phyloP scores from a whole-genome alignment of 139 green algal species.

The Haematococcus lacustris region DNA sequence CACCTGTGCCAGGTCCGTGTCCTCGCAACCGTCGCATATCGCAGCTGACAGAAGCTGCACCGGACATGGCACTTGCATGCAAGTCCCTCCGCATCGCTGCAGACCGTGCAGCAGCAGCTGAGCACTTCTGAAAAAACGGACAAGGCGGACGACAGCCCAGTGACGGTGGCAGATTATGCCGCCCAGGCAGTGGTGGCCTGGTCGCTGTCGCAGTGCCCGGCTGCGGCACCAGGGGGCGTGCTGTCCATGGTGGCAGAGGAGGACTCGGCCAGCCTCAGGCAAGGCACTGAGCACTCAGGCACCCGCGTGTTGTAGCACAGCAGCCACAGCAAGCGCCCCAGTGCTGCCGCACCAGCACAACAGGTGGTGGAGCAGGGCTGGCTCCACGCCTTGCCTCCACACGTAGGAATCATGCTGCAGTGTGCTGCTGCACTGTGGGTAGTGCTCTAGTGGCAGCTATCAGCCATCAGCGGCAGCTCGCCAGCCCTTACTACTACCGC shows the following conservation, averaged over 20 bases:
- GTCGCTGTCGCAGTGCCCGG: slow-evolving; percentile 51
- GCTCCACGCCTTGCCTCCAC: too few relatives aligned
- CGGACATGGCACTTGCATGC: background rate
- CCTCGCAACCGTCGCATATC: background rate
- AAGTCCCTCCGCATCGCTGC: background rate
- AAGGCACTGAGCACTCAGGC: too few relatives aligned
- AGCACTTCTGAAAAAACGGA: slow-evolving; percentile 43
- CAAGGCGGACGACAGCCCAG: slow-evolving; percentile 81
- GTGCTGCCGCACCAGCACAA: too few relatives aligned
- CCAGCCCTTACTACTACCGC: too few relatives aligned
- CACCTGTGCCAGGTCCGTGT: background rate
- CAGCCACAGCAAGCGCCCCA: too few relatives aligned
- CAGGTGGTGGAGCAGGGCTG: too few relatives aligned
- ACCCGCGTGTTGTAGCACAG: too few relatives aligned
- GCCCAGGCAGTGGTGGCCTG: slow-evolving; percentile 87
- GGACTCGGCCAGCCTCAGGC: slow-evolving; percentile 62
- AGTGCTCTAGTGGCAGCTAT: too few relatives aligned
- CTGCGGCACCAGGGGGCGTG: background rate
- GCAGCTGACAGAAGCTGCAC: background rate
- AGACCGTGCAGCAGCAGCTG: slow-evolving; percentile 66
- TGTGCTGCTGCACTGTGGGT: too few relatives aligned
- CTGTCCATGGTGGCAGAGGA: slow-evolving; percentile 92
- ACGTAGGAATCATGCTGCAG: too few relatives aligned
- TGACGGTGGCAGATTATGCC: slow-evolving; percentile 92
- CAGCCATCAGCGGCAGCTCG: too few relatives aligned